Evolutionary conservation across 345 rosid genomes (phyloP).

Genomic region (Eucalyptus albens): DNA sequence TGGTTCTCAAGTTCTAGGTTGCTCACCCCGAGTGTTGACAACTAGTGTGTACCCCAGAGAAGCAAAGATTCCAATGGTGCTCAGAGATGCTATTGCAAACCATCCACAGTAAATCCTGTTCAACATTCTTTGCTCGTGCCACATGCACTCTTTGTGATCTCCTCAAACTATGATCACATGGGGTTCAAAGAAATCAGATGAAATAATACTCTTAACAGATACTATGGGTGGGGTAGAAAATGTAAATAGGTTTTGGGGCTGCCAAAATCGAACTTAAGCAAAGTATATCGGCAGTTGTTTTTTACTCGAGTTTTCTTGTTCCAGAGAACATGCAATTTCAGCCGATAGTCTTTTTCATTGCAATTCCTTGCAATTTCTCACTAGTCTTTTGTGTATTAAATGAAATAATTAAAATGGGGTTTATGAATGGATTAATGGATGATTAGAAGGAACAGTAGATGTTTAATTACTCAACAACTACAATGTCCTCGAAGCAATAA

Average conservation of each 20-base stretch:
- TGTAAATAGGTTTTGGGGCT: not conserved
- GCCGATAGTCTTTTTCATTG: too few species aligned
- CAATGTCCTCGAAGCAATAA: not conserved
- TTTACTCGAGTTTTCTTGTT: not conserved
- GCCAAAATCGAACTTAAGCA: not conserved
- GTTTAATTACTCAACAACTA: not conserved
- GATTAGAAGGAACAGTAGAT: not conserved
- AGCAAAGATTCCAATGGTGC: conserved; percentile 36
- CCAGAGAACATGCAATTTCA: too few species aligned
- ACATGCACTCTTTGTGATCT: not conserved
- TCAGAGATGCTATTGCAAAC: conserved; percentile 32
- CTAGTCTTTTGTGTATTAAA: not conserved
- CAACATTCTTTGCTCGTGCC: not conserved
- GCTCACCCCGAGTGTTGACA: not conserved
- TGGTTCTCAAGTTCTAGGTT: fast-evolving
- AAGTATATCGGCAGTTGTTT: not conserved
- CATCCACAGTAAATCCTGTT: conserved; percentile 18
- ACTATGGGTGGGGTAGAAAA: not conserved
- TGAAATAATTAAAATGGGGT: not conserved
- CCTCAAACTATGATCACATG: not conserved
- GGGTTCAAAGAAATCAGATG: not conserved
- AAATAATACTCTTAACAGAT: not conserved
- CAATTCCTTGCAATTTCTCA: too few species aligned
- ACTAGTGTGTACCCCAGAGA: conserved; percentile 62
- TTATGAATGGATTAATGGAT: not conserved